A percentile compares a stretch with the other conserved stretches of the same genome.
These are phyloP conservation scores for Phylloporus arenicola DNA, from an alignment of 768 basidiomycete species.

Conservation along the genomic window DNA sequence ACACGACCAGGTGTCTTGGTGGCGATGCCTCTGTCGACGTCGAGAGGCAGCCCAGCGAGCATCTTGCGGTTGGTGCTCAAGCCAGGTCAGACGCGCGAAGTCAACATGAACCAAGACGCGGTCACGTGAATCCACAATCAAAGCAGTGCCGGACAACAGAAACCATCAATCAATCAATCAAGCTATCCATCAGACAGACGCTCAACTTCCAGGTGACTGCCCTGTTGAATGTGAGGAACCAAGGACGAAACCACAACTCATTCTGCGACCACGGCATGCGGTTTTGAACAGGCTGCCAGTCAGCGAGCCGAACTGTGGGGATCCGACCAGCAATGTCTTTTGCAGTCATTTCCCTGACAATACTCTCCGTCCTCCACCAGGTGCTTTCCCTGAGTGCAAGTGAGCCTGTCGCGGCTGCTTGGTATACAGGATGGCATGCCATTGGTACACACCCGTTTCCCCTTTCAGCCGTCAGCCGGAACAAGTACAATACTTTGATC, in stretches of 20 bases:
- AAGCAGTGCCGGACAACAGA: not conserved
- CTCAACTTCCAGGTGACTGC: too few species aligned
- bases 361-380: not conserved
- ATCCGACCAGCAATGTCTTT: not conserved
- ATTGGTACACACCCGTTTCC: conserved; percentile 38
- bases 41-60: conserved; percentile 26
- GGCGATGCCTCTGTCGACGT: conserved; percentile 18
- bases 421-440: conserved; percentile 67
- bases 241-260: not conserved
- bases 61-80: conserved; percentile 15
- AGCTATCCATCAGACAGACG: too few species aligned
- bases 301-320: not conserved
- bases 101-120: conserved; percentile 20
- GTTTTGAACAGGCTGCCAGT: not conserved
- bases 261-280: not conserved
- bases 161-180: not conserved
- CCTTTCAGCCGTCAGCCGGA: conserved; percentile 54
- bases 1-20: conserved; percentile 55
- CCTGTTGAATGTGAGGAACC: too few species aligned
- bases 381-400: not conserved
- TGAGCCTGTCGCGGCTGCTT: conserved; percentile 41
- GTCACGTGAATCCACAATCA: conserved; percentile 20
- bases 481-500: conserved; percentile 58
- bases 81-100: not conserved
- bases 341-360: not conserved